Evolutionary conservation across 768 basidiomycete genomes (phyloP).

Genomic region (Lyophyllum atratum): DNA sequence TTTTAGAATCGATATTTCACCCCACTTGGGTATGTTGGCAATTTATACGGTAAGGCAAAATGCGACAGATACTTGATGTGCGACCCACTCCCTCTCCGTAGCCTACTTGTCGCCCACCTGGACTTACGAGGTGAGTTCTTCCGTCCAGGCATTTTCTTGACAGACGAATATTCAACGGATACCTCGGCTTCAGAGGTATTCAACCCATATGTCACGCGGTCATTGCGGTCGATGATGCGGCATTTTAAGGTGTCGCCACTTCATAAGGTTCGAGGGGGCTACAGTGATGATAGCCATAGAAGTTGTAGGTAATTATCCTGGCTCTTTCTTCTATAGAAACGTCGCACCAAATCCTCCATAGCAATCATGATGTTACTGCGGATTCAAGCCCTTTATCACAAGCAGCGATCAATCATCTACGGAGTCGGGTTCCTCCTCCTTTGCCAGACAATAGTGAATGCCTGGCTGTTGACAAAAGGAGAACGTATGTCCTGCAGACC

Average conservation of each 20-base stretch:
- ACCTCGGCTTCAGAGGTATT: not conserved
- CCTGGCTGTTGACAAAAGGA: slow-evolving; percentile 52
- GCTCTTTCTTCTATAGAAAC: no score
- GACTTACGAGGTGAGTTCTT: slow-evolving; percentile 35
- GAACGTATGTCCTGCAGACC: slow-evolving; percentile 36
- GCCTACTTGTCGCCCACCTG: slow-evolving; percentile 45
- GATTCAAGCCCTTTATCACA: slow-evolving; percentile 41
- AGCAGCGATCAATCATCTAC: slow-evolving; percentile 30
- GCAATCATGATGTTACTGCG: slow-evolving; percentile 63
- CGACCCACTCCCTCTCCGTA: slow-evolving; percentile 13
- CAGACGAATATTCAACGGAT: not conserved
- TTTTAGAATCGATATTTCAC: slow-evolving; percentile 64
- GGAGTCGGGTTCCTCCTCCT: slow-evolving; percentile 36
- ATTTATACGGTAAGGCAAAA: slow-evolving; percentile 41
- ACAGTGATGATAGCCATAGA: slow-evolving; percentile 56
- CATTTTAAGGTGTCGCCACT: slow-evolving; percentile 33
- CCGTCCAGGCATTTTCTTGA: not conserved
- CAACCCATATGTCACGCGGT: no score
- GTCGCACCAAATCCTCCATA: not conserved
- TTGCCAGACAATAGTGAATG: slow-evolving; percentile 46
- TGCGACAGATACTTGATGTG: not conserved
- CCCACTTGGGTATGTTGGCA: slow-evolving; percentile 62
- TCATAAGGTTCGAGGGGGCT: slow-evolving; percentile 53
- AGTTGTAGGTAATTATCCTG: slow-evolving; percentile 38
- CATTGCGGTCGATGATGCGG: not conserved